These are phyloP conservation scores for Penstemon newberryi DNA, from an alignment of 257 asterid genomes.

Conservation along the genomic window DNA sequence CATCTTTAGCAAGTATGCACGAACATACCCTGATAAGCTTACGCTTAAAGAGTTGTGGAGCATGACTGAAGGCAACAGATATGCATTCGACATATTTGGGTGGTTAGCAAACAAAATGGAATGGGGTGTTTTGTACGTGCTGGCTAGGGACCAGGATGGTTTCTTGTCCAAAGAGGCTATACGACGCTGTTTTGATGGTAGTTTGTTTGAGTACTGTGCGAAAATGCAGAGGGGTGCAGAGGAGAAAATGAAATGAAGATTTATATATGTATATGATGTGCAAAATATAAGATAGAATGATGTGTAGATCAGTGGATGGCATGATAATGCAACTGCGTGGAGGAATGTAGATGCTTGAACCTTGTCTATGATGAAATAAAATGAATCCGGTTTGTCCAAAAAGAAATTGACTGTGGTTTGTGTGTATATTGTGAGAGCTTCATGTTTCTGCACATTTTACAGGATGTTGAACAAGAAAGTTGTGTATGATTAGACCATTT, in stretches of 20 bases:
- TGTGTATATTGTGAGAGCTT: no score
- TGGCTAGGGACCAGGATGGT: constrained; percentile 79
- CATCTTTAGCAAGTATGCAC: constrained; percentile 68
- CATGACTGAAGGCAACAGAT: constrained; percentile 69
- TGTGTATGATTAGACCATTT: no score
- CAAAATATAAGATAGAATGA: no score
- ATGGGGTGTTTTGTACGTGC: constrained; percentile 60
- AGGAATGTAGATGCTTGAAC: no score
- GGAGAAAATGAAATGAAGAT: constrained; percentile 35
- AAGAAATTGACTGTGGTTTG: no score
- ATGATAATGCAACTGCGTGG: no score
- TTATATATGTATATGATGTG: not conserved
- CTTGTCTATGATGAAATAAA: no score
- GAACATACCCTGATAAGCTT: constrained; percentile 68
- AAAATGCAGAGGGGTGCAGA: constrained; percentile 47
- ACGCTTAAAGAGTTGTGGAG: constrained; percentile 65
- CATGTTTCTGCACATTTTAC: no score
- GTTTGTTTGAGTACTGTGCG: constrained; percentile 83
- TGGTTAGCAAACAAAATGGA: constrained; percentile 64
- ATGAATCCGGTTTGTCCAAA: no score
- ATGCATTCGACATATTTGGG: constrained; percentile 56
- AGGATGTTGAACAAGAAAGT: no score
- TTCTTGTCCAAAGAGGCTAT: constrained; percentile 80
- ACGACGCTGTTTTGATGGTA: constrained; percentile 79
- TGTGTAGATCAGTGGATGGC: no score